Percentiles rank a stretch among this genome's conserved stretches.
phyloP scores from a whole-genome alignment of 495 filamentous ascomycete genomes.

The Xylaria grammica region DNA sequence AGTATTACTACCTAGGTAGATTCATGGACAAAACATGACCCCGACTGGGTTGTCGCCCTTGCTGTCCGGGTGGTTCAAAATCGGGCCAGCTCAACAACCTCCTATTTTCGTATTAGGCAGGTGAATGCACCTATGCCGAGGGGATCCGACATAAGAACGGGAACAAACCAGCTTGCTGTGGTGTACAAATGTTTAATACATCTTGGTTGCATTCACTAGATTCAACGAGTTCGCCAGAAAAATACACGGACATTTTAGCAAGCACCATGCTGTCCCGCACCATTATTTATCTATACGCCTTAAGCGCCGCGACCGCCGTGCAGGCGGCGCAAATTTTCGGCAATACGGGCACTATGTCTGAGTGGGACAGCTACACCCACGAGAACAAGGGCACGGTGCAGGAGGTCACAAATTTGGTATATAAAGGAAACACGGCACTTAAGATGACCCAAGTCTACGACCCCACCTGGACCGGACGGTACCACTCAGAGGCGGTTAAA shows the following conservation, averaged over 20 bases:
- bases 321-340: conserved; percentile 47
- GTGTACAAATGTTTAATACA: background rate
- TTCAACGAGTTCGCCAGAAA: background rate
- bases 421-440: conserved; percentile 52
- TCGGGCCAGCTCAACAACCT: background rate
- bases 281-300: conserved; percentile 11
- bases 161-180: background rate
- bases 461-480: conserved; percentile 53
- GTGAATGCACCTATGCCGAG: background rate
- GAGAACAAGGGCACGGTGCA: conserved; percentile 53
- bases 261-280: conserved; percentile 24
- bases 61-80: background rate
- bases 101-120: conserved; percentile 5
- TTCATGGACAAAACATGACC: background rate
- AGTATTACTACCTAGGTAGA: background rate
- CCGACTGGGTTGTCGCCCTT: background rate
- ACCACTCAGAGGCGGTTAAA: conserved; percentile 60
- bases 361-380: conserved; percentile 53
- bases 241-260: no score
- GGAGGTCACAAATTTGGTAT: conserved; percentile 52
- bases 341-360: conserved; percentile 56
- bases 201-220: background rate
- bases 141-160: background rate
- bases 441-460: conserved; percentile 60
- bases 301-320: conserved; percentile 31